phyloP scores from a whole-genome alignment of 2,329 filamentous ascomycete genomes.

The Fusarium goolgardi region DNA sequence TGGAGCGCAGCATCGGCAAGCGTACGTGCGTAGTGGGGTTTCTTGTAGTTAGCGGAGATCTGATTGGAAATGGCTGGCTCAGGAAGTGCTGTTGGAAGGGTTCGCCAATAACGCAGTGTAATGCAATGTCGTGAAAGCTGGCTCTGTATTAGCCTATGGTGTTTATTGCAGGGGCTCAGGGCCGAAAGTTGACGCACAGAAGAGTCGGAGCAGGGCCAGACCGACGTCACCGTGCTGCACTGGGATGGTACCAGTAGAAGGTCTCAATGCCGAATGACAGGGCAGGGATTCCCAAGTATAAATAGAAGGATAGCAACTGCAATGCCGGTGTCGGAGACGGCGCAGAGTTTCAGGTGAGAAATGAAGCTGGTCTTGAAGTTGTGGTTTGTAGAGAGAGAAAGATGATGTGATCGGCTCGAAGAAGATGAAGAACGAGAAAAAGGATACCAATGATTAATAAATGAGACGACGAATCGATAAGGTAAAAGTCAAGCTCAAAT shows the following conservation, averaged over 20 bases:
- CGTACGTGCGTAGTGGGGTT: constrained; percentile 31
- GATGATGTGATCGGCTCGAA: neutral
- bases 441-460: neutral
- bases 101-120: constrained; percentile 11
- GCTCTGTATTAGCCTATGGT: constrained; percentile 18
- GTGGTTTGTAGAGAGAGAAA: neutral
- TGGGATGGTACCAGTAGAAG: neutral
- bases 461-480: constrained; percentile 13
- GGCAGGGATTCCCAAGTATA: constrained; percentile 29
- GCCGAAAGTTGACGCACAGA: constrained; percentile 26
- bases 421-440: neutral
- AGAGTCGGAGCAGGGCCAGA: constrained; percentile 21
- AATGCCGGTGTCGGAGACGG: constrained; percentile 29
- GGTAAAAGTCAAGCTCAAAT: constrained; percentile 25
- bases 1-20: constrained; percentile 36
- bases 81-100: constrained; percentile 14
- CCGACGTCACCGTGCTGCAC: constrained; percentile 33
- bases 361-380: neutral
- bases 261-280: constrained; percentile 36
- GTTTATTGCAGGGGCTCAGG: constrained; percentile 29
- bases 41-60: constrained; percentile 35
- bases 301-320: constrained; percentile 3
- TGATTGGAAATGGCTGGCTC: constrained; percentile 43
- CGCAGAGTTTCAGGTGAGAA: neutral
- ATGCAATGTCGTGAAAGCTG: constrained; percentile 12